Evolutionary conservation across 2,329 filamentous ascomycete genomes (phyloP).

Genomic region (Cladosporium sp.): DNA sequence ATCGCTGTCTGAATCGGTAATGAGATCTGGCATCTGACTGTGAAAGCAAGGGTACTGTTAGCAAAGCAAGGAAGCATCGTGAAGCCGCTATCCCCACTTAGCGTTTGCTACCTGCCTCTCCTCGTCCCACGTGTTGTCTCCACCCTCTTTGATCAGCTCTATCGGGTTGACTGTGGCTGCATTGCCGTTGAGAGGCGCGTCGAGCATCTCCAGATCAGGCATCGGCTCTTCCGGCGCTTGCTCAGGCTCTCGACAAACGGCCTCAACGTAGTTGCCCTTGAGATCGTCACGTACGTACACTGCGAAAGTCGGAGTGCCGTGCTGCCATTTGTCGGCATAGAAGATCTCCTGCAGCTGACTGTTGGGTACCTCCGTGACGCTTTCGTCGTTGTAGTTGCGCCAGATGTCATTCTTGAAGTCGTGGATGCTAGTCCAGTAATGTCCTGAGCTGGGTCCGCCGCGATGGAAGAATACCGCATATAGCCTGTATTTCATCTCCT

Average conservation of each 20-base stretch:
- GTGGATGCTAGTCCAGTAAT: constrained; percentile 97
- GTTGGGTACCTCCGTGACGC: constrained; percentile 65
- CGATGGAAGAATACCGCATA: constrained; percentile 94
- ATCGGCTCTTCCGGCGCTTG: background rate
- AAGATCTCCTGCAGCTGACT: constrained; percentile 64
- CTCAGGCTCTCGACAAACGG: constrained; percentile 39
- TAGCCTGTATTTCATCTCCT: constrained; percentile 72
- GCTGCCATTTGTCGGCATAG: constrained; percentile 60
- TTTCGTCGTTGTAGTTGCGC: constrained; percentile 92
- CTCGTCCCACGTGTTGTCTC: background rate
- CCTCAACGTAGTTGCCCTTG: constrained; percentile 60
- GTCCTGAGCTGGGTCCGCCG: constrained; percentile 65
- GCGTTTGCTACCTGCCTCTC: constrained; percentile 4
- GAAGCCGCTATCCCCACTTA: constrained; percentile 12
- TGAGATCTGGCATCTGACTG: background rate
- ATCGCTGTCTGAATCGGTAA: background rate
- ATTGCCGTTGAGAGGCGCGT: constrained; percentile 1
- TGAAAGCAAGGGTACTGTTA: background rate
- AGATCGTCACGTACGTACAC: constrained; percentile 75
- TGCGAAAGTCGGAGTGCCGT: constrained; percentile 78
- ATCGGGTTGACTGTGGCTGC: background rate
- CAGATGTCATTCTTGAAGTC: constrained; percentile 81
- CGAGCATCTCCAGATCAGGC: constrained; percentile 17
- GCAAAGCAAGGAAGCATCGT: background rate
- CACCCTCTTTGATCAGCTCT: constrained; percentile 4